Base-by-base conservation (phyloP, 768 basidiomycete genomes). In the Lentinula detonsa region DNA sequence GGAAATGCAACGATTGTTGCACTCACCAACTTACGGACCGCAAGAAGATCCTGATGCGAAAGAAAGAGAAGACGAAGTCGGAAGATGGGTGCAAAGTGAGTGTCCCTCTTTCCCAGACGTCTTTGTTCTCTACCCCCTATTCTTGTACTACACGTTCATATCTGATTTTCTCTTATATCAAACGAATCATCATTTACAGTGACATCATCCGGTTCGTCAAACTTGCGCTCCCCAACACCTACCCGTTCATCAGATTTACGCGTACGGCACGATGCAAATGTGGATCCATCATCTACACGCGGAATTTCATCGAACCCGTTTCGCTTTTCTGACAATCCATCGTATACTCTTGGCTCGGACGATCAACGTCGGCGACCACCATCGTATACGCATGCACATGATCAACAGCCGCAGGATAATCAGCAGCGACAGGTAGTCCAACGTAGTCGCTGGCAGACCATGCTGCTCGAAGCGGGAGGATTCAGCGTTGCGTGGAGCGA, bases 401-500 rank as follows among this genome's bases (percentile, higher is more conserved):
- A 10, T 4, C 34, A 39, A 54, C 8, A n/a, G 39, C 34, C 35
- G 10, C 21, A 56, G 15, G 40, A 56, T 9, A n/a, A 28, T 31
- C 57, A 15, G 21, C 10, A 49, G 9, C 78, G 79, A 23, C 82
- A 87, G 68, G 84, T 91, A 9, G 84, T 81, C 5, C 83, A 83
- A 52, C 81, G 92, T n/a, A 89, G 89, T 71, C 78, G 90, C 45
- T 93, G 91, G 93, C 92, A 94, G 66, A 83, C 88, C 0, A 82
- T 95, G 31, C 75, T 95, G 43, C 77, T 89, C 23, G 93, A 95
- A 72, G 93, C 92, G 2, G 92, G 93, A 39, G 53, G 61, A 8
- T 78, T 96, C 37, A 84, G 92, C 61, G 92, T 91, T 0, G 93
- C 94, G 7, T 78, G 95, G 35, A 93, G 92, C 71, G 93, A 95